Base-by-base conservation (phyloP, 768 basidiomycete genomes). In the Tylopilus vinaceipallidus region DNA sequence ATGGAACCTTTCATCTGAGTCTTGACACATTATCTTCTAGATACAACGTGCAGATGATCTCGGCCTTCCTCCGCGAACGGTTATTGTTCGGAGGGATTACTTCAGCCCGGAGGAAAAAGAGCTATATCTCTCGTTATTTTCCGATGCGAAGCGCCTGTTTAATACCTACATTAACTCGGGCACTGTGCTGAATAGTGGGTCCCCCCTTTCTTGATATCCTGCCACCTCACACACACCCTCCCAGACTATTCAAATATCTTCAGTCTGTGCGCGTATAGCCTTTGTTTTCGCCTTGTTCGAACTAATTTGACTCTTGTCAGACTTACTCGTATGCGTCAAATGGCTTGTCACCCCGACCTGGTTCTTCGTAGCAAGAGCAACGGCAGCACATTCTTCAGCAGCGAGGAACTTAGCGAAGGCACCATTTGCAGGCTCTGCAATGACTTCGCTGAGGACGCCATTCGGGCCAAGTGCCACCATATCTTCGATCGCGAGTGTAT, bases 61-160 rank as follows among this genome's bases (percentile, higher is more conserved):
- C 20, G 97, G 93, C 6, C 71, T 98, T 17, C 97, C 97, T 8
- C 97, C 97, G 7, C 79, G 97, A 33, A 94, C 85, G 0, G 88
- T 99, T 19, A 76, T 90, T 41, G 84, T 99, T 49, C 81, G 92
- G 37, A 75, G 84, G 43, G 95, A 98, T 66, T 89, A 87, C 68
- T 98, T 98, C 75, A 94, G 91, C 55, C 88, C 91, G 0, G 95
- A 97, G 68, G 97, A 99, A 72, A 98, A 94, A 65, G 97, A 99
- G 60, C 73, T 98, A 4, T 97, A 95, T 65, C 76, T 85, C 29
- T 92, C 90, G 1, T 72, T 99, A 23, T 98, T 95, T 74, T 86
- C 90, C 4, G 91, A 94, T 55, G 94, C 94, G 10, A 94, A 90
- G 71, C 77, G 97, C 35, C 86, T 91, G 62, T 99, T 98, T 69